Conservation (phyloP, 306 rosid species). For the Rubus parviflorus region DNA sequence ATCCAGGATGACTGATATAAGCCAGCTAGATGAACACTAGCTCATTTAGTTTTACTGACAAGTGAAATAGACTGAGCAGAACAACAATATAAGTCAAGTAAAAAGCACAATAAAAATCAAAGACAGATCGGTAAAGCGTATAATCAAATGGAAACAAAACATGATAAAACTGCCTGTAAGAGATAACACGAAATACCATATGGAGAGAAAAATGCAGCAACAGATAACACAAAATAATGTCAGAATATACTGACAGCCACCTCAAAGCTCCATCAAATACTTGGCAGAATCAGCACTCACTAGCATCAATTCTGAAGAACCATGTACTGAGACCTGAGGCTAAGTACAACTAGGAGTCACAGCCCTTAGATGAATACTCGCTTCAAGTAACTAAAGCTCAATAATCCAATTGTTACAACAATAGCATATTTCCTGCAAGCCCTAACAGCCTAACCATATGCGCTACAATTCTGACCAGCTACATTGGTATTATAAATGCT, state of each 20-base stretch:
- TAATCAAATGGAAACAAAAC: neutral
- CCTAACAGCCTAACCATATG: neutral
- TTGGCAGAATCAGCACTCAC: neutral
- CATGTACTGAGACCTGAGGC: neutral
- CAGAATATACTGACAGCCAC: neutral
- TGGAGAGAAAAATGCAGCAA: neutral
- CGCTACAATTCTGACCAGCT: neutral
- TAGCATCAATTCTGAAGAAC: neutral
- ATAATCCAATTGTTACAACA: neutral
- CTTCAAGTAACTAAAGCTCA: neutral
- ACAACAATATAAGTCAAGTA: neutral
- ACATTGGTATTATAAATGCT: neutral
- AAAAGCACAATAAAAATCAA: neutral
- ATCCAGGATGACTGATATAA: neutral
- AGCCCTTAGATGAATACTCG: too few species aligned
- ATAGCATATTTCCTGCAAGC: neutral
- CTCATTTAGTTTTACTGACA: neutral
- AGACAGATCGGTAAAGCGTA: neutral
- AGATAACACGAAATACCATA: neutral
- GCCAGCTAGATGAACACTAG: neutral
- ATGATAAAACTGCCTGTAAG: neutral
- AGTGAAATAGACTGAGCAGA: neutral
- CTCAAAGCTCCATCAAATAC: neutral
- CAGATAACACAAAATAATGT: neutral
- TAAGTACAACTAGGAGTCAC: too few species aligned